Evolutionary conservation across 164 flowering plant species (phyloP), one percentile per base, ranked within the genome.

Genomic region (Vitis amurensis): DNA sequence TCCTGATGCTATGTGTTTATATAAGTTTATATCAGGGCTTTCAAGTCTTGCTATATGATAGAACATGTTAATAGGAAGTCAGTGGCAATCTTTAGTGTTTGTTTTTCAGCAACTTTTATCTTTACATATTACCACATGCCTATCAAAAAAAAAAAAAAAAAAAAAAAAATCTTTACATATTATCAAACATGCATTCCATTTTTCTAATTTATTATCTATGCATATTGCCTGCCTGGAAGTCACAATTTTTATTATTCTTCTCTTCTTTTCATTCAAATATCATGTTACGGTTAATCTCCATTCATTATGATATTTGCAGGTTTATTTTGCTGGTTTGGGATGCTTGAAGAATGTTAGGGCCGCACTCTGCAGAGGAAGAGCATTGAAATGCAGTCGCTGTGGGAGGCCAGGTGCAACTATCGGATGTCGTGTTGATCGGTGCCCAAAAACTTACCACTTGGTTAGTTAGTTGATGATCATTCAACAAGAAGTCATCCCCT

Each of bases 371-470:
- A 81, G 99, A 74, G 99, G 99, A 79, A 89, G 91, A 71, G 86
- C 90, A 52, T 72, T 95, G 77, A 95, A 95, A 76, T 95, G 99
- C 85, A 91, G 83, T 56, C 93, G 93, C 65, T 95, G 99, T 82
- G 96, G 93, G 78, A 88, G 97, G 82, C 90, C 90, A 48, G 97
- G 99, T 55, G 99, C 99, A 77, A 95, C 99, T 59, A 88, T 90
- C 78, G 99, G 99, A 31, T 95, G 99, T 59, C 99, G 98, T 62
- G 98, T 93, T 71, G 99, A 95, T 80, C 85, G 99, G 47, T 95
- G 99, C 78, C 97, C 98, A 6, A 93, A 82, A 85, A 91, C 98
- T 63, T 95, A 95, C 74, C 99, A 95, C 86, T 69, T 95, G 94
- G 99, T 90, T 63, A 44, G 90, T 83, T 44, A 11, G 50, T 81